Conservation (phyloP, 2,329 filamentous ascomycete species). For the Trichoderma brevicompactum region DNA sequence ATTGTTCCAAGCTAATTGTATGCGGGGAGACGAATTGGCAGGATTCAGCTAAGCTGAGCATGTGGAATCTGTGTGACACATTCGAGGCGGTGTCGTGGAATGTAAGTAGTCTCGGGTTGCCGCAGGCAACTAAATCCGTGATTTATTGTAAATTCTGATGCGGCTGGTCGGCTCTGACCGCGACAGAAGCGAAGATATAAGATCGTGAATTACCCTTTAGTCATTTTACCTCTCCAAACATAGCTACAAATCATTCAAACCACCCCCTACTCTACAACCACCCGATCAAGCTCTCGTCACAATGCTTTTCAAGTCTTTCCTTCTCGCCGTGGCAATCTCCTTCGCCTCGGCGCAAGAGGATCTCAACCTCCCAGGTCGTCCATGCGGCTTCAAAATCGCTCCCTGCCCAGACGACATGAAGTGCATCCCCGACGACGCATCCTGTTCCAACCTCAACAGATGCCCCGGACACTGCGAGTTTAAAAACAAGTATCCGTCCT, state of each 20-base stretch:
- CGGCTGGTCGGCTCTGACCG: background rate
- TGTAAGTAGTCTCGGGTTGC: slow-evolving; percentile 20
- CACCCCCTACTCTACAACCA: background rate
- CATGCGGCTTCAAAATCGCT: slow-evolving; percentile 40
- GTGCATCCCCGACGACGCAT: slow-evolving; percentile 35
- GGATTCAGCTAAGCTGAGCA: background rate
- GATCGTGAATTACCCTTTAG: background rate
- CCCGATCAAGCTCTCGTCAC: background rate
- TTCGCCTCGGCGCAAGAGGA: slow-evolving; percentile 27
- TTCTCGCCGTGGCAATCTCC: slow-evolving; percentile 32
- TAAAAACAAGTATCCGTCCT: slow-evolving; percentile 40
- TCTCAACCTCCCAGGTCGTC: slow-evolving; percentile 9
- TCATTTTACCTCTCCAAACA: background rate
- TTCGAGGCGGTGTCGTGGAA: slow-evolving; percentile 8
- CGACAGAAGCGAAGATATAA: background rate
- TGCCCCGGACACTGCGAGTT: slow-evolving; percentile 40
- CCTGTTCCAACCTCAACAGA: slow-evolving; percentile 37
- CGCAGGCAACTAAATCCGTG: background rate
- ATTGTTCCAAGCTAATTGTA: background rate
- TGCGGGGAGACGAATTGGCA: background rate
- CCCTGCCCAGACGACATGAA: slow-evolving; percentile 36
- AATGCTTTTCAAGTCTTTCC: slow-evolving; percentile 36
- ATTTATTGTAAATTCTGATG: background rate
- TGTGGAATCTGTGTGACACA: slow-evolving; percentile 5
- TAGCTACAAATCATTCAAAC: background rate